Evolutionary conservation across 768 basidiomycete genomes (phyloP), one percentile per base, ranked within the genome.

Genomic region (Candolleomyces efflorescens): DNA sequence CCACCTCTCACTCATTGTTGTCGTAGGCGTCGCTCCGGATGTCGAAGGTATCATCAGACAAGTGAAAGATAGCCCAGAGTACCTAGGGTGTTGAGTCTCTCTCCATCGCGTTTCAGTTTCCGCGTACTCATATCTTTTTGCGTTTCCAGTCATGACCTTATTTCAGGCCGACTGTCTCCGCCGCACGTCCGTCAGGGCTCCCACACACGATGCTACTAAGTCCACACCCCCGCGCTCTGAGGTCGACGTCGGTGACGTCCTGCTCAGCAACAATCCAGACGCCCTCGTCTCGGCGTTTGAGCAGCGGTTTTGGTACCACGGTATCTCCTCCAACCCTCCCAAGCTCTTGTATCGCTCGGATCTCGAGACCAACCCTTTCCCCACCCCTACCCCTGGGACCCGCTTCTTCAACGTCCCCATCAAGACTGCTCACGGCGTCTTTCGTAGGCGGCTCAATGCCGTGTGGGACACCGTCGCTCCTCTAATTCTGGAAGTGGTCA

Each of bases 381-480:
- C 68, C 36, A 73, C 68, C 64, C 61, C 65, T 63, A 62, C 64
- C 60, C 75, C 73, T 54, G 24, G 9, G 17, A 68, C 63, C 65
- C 66, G 66, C 67, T 59, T 43, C 48, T 38, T 60, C 56, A 24
- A 64, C 38, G 46, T 73, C 64, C 71, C 72, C 32, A 49, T 56
- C 60, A 80, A 80, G 69, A 74, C 74, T 13, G 53, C 67, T 50
- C 67, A 64, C 24, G 75, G 74, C 24, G 76, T 77, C 66, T 73
- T 70, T 60, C 63, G 63, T 44, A 77, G 75, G 60, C 66, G 69
- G 55, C 75, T 80, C 56, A 75, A 75, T 60, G 23, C 5, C 3
- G 70, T 76, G 62, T 79, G 78, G 78, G 58, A 67, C 59, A 62
- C 52, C 62, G 74, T 78, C 57, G 70, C 66, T 67, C 74, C 73